These are phyloP conservation scores for Ichthyophthirius multifiliis DNA, from an alignment of 169 alveolate genomes.

Conservation along the genomic window DNA sequence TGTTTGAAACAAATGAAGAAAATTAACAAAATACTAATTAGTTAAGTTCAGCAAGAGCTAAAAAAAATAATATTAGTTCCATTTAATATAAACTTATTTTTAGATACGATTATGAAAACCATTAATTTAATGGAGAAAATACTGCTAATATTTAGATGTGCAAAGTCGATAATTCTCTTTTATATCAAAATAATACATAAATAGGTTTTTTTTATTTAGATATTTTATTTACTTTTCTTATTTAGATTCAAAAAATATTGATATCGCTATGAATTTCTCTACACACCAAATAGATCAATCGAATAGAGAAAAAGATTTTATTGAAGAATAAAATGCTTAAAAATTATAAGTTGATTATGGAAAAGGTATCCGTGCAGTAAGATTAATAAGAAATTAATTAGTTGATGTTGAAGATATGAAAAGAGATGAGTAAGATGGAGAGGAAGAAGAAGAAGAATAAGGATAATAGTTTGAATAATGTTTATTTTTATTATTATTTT, in stretches of 20 bases:
- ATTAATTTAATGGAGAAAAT: background rate
- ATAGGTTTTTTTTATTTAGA: background rate
- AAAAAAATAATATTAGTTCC: background rate
- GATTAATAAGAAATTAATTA: conserved; percentile 9
- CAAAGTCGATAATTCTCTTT: background rate
- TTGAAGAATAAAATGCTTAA: background rate
- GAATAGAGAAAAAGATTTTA: background rate
- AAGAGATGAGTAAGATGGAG: conserved; percentile 18
- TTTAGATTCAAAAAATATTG: background rate
- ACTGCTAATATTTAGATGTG: background rate
- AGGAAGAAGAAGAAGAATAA: conserved; percentile 22
- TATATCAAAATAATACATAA: background rate
- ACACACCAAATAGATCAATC: background rate
- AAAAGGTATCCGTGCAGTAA: conserved; percentile 32
- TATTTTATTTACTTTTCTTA: background rate
- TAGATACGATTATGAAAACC: conserved; percentile 4
- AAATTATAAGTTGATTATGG: background rate
- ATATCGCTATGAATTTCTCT: conserved; percentile 6
- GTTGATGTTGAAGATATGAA: conserved; percentile 36
- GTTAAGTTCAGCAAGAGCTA: background rate
- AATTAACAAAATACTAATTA: conserved; percentile 6
- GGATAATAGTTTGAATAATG: background rate
- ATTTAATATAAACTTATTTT: background rate
- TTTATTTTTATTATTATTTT: too few relatives aligned
- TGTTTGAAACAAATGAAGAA: background rate